These are phyloP conservation scores for Colletotrichum costaricense DNA, from an alignment of 2,329 filamentous ascomycete genomes.

Conservation along the genomic window DNA sequence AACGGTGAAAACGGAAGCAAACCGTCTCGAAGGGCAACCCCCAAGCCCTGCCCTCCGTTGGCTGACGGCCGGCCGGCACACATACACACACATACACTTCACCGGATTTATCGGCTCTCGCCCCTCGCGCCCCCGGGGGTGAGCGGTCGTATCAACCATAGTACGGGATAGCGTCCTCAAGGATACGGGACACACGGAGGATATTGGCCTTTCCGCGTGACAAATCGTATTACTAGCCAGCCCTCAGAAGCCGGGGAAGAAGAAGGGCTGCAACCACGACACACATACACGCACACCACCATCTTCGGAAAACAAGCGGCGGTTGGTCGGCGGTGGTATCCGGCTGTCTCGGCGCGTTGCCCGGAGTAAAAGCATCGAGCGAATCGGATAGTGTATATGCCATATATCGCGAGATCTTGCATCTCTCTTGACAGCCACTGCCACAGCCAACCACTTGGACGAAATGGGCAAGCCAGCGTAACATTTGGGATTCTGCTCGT, in stretches of 20 bases:
- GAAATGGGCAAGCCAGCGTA: not conserved
- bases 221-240: not conserved
- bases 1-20: not conserved
- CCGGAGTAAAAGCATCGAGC: not conserved
- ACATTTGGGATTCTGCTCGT: too few species aligned
- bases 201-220: not conserved
- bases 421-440: not conserved
- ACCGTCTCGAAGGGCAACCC: not conserved
- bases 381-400: not conserved
- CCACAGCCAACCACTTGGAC: not conserved
- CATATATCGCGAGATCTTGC: not conserved
- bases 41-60: not conserved
- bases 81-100: not conserved
- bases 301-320: not conserved
- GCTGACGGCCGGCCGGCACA: not conserved
- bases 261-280: not conserved
- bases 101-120: too few species aligned
- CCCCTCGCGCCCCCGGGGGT: too few species aligned
- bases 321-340: not conserved
- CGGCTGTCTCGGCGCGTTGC: not conserved
- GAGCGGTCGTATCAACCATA: too few species aligned
- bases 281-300: not conserved
- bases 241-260: not conserved
- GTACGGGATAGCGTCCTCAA: too few species aligned
- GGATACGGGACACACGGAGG: too few species aligned